A percentile compares a stretch with the other conserved stretches of the same genome.
phyloP scores from a whole-genome alignment of 257 asterid species.

The Gentiana macrophylla region DNA sequence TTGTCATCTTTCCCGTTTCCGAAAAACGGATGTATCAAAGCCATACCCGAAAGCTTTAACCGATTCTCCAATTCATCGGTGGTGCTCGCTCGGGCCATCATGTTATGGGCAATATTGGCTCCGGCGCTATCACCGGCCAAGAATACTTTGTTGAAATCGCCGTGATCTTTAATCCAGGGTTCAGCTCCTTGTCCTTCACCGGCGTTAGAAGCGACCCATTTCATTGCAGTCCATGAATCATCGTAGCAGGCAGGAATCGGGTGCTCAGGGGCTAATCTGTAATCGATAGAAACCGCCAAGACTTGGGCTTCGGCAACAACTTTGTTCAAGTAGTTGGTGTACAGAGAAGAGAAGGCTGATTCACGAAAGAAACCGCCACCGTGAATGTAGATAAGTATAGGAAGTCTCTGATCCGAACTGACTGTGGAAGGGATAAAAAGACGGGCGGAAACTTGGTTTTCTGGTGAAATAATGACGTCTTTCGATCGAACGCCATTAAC shows the following conservation, averaged over 20 bases:
- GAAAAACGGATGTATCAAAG: constrained; percentile 44
- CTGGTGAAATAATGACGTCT: constrained; percentile 26
- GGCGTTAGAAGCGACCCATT: constrained; percentile 44
- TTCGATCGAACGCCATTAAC: constrained; percentile 38
- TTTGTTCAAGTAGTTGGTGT: constrained; percentile 23
- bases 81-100: constrained; percentile 27
- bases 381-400: constrained; percentile 44
- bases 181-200: constrained; percentile 19
- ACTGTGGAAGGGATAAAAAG: constrained; percentile 29
- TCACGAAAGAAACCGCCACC: constrained; percentile 48
- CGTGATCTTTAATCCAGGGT: constrained; percentile 33
- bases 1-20: constrained; percentile 34
- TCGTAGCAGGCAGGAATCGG: constrained; percentile 43
- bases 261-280: constrained; percentile 58
- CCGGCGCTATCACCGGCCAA: constrained; percentile 70
- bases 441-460: constrained; percentile 28
- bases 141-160: constrained; percentile 32
- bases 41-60: constrained; percentile 26
- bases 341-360: constrained; percentile 32
- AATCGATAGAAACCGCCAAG: constrained; percentile 38
- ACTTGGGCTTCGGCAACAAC: constrained; percentile 34
- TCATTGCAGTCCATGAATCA: constrained; percentile 53
- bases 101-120: constrained; percentile 35
- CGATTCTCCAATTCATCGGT: constrained; percentile 7
- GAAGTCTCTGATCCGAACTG: constrained; percentile 22